A percentile compares a stretch with the other conserved stretches of the same genome.
These are phyloP conservation scores for Cercospora sesami DNA, from an alignment of 2,329 filamentous ascomycete species.

Conservation along the genomic window DNA sequence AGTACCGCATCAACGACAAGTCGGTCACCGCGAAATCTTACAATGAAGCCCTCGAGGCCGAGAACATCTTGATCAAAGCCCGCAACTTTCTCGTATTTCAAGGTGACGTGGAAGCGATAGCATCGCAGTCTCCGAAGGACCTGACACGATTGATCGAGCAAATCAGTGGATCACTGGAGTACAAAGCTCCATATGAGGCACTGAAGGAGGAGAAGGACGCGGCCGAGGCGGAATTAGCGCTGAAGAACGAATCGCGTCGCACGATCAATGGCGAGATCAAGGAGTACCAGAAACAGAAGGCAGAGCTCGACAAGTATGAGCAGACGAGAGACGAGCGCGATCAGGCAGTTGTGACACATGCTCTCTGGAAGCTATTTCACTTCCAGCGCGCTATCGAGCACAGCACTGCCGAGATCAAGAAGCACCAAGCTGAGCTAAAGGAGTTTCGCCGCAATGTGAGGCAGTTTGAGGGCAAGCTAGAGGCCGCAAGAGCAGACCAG, in stretches of 20 bases:
- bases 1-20: constrained; percentile 95
- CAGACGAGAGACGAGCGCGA: constrained; percentile 88
- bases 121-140: constrained; percentile 90
- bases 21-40: constrained; percentile 87
- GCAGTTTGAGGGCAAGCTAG: constrained; percentile 75
- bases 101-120: constrained; percentile 95
- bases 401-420: constrained; percentile 84
- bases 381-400: constrained; percentile 92
- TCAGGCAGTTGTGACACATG: constrained; percentile 86
- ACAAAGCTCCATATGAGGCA: constrained; percentile 89
- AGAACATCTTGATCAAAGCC: constrained; percentile 97
- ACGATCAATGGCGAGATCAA: constrained; percentile 98
- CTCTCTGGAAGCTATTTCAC: constrained; percentile 94
- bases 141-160: constrained; percentile 93
- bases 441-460: constrained; percentile 87
- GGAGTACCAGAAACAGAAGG: constrained; percentile 95
- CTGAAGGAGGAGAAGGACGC: constrained; percentile 85
- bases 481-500: constrained; percentile 81
- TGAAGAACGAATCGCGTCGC: constrained; percentile 82
- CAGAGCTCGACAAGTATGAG: constrained; percentile 90
- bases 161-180: constrained; percentile 92
- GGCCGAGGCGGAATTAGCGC: constrained; percentile 82
- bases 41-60: constrained; percentile 84
- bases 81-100: constrained; percentile 98
- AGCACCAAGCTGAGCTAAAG: constrained; percentile 91